phyloP scores from a whole-genome alignment of 257 asterid genomes.

The Voacanga thouarsii region DNA sequence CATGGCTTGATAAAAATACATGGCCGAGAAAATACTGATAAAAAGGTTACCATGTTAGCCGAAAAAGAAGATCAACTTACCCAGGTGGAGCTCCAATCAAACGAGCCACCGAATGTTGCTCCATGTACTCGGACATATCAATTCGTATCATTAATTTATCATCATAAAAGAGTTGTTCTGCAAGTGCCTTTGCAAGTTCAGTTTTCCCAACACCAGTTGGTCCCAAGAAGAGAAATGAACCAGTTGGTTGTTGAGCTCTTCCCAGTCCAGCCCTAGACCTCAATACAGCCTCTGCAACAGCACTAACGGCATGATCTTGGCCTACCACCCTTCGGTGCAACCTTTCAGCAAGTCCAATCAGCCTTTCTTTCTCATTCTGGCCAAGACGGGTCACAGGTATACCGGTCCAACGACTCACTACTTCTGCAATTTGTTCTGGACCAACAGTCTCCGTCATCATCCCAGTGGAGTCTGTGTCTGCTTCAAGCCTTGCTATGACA shows the following conservation, averaged over 20 bases:
- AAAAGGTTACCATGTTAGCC: too few species aligned
- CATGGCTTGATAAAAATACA: too few species aligned
- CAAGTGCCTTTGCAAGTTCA: slow-evolving; percentile 89
- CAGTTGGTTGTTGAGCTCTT: slow-evolving; percentile 87
- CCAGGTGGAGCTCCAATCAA: slow-evolving; percentile 96
- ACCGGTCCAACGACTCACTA: slow-evolving; percentile 95
- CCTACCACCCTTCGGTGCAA: slow-evolving; percentile 50
- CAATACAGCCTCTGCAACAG: slow-evolving; percentile 82
- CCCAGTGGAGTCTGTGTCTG: slow-evolving; percentile 37
- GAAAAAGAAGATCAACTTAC: slow-evolving; percentile 28
- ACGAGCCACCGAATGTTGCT: slow-evolving; percentile 83
- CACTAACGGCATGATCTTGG: slow-evolving; percentile 66
- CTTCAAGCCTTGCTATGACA: slow-evolving; percentile 67
- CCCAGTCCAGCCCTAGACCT: slow-evolving; percentile 86
- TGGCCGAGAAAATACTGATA: too few species aligned
- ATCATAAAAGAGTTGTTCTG: slow-evolving; percentile 82
- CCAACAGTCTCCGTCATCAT: slow-evolving; percentile 91
- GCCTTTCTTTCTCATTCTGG: slow-evolving; percentile 77
- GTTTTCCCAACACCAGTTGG: slow-evolving; percentile 97
- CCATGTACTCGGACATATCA: slow-evolving; percentile 96
- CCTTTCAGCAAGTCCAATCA: slow-evolving; percentile 62
- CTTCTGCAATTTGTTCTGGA: slow-evolving; percentile 89
- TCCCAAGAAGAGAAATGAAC: slow-evolving; percentile 91
- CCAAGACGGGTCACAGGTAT: slow-evolving; percentile 75
- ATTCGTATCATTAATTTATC: slow-evolving; percentile 72